Evolutionary conservation across 192 early-diverging fungal genomes (phyloP).

Genomic region (Rhizoclosmatium globosum): DNA sequence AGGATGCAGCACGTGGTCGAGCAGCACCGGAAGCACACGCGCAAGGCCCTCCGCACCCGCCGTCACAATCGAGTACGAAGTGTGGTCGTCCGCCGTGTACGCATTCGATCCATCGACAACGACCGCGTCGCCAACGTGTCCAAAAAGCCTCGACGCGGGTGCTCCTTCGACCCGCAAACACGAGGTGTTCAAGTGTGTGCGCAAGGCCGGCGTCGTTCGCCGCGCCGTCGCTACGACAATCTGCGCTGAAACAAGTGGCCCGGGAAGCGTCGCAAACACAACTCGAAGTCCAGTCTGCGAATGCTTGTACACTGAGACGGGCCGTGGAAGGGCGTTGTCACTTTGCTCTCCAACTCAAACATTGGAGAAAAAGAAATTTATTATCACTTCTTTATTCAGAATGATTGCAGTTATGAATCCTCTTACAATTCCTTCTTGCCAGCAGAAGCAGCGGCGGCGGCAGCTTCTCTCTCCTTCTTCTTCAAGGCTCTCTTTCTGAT

Average conservation of each 20-base stretch:
- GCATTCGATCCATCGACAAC: slow-evolving; percentile 81
- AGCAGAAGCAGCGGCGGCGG: slow-evolving; percentile 2
- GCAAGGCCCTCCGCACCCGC: slow-evolving; percentile 75
- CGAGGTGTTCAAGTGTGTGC: slow-evolving; percentile 85
- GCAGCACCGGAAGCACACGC: slow-evolving; percentile 72
- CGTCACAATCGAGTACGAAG: slow-evolving; percentile 75
- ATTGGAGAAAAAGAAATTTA: no score
- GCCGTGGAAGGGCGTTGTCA: background rate
- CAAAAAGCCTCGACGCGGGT: slow-evolving; percentile 71
- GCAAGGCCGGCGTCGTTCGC: slow-evolving; percentile 76
- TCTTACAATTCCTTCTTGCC: slow-evolving; percentile 11
- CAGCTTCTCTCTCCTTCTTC: slow-evolving; percentile 61
- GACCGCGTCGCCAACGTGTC: slow-evolving; percentile 76
- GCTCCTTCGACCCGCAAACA: slow-evolving; percentile 80
- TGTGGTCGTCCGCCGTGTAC: slow-evolving; percentile 68
- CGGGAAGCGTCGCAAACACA: slow-evolving; percentile 68
- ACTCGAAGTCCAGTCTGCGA: slow-evolving; percentile 46
- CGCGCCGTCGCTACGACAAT: slow-evolving; percentile 79
- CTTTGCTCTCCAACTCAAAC: background rate
- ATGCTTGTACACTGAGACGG: slow-evolving; percentile 42
- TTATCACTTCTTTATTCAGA: no score
- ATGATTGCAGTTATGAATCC: no score
- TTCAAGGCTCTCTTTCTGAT: slow-evolving; percentile 78
- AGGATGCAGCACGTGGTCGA: slow-evolving; percentile 84
- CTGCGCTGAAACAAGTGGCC: slow-evolving; percentile 71